Base-by-base conservation (phyloP, 768 basidiomycete species). In the Crassisporium funariophilum region DNA sequence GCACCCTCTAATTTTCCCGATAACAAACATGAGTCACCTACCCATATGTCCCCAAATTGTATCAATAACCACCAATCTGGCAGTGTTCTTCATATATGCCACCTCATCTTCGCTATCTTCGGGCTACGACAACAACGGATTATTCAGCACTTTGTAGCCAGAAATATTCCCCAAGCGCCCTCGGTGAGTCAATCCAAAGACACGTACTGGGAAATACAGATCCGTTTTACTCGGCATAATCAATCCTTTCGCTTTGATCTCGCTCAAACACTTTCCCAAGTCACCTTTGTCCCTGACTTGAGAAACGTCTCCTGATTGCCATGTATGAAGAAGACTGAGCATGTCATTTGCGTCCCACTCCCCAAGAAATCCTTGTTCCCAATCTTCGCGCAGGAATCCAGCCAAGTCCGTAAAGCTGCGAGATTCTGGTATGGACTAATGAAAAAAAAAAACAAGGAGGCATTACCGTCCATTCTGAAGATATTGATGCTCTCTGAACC, bases 221-320 rank as follows among this genome's bases (percentile, higher is more conserved):
- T 82, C 81, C 0, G 77, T 81, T 64, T 78, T 79, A 56, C 73
- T 75, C 2, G 81, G 79, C 77, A 82, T 79, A 38, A 82, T 73
- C 29, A 82, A 54, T 1, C 78, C 79, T 47, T 70, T 75, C 5
- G 79, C 77, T 49, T 72, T 71, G 60, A 81, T 77, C 10, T 59
- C 61, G 3, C 57, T 54, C 47, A 82, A 54, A 27, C 69, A 67
- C 22, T 62, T 68, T 31, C 61, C 65, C 20, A 78, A 68, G 53
- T 78, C 64, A 11, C 74, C 76, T 2, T 62, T 63, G 47, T 77
- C 68, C 12, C 68, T 66, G 15, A 79, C 59, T 33, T 58, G 58
- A 11, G 81, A 78, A 12, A 79, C 63, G 50, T 80, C 78, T 10
- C 72, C 79, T 1, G 54, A 60, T 47, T 75, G 70, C 80, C 80